These are phyloP conservation scores for Pythium sukuiense DNA, from an alignment of 352 stramenopile genomes.

Conservation along the genomic window DNA sequence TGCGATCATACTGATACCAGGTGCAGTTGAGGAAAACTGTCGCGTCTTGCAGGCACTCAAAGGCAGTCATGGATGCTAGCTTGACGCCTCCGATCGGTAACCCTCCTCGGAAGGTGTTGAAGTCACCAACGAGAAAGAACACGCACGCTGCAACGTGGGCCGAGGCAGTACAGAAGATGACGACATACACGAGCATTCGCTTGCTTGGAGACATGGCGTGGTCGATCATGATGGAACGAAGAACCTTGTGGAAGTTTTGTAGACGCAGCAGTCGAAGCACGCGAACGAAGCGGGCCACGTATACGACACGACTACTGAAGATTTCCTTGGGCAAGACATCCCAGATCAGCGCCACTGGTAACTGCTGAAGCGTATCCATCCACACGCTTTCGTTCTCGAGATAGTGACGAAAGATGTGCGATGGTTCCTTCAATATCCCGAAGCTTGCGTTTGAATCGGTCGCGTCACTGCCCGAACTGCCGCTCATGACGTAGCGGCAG, in stretches of 20 bases:
- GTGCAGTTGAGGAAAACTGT: conserved; percentile 60
- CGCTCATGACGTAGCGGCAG: conserved; percentile 27
- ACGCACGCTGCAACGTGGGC: conserved; percentile 50
- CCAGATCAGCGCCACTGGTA: conserved; percentile 55
- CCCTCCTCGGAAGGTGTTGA: conserved; percentile 41
- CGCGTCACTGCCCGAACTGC: not conserved
- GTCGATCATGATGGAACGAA: conserved; percentile 50
- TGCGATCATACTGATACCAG: conserved; percentile 72
- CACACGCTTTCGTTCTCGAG: conserved; percentile 39
- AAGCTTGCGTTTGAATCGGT: conserved; percentile 22
- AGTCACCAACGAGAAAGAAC: conserved; percentile 60
- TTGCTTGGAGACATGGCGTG: conserved; percentile 39
- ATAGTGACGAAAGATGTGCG: conserved; percentile 40
- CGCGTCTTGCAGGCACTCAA: conserved; percentile 49
- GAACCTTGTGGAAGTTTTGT: conserved; percentile 36
- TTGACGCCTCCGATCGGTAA: conserved; percentile 35
- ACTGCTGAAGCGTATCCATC: conserved; percentile 34
- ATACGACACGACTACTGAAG: conserved; percentile 29
- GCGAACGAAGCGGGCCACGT: conserved; percentile 40
- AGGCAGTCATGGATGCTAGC: conserved; percentile 33
- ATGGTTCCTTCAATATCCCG: conserved; percentile 16
- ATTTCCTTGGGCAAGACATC: conserved; percentile 55
- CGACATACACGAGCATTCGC: conserved; percentile 50
- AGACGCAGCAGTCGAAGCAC: conserved; percentile 51
- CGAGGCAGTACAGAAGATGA: conserved; percentile 41